Base-by-base conservation (phyloP, 2,329 filamentous ascomycete genomes). In the Phyllosticta citrichinensis region DNA sequence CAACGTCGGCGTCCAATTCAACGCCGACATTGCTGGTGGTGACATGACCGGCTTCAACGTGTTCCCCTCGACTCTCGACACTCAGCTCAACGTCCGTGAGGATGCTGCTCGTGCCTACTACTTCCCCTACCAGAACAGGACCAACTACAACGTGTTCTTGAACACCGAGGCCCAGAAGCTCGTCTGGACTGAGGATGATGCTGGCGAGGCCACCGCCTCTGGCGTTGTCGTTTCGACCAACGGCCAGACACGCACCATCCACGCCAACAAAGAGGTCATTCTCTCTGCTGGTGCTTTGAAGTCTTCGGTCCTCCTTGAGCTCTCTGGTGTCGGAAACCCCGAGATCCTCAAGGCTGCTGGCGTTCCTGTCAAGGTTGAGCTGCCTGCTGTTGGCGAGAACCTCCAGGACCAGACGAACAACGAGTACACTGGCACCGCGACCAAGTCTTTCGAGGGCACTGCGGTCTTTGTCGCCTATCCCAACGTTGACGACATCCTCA, bases 81-180 rank as follows among this genome's bases (percentile, higher is more conserved):
- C 67, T 1, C 66, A 68, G 1, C 67, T 68, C 17, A 69, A 74
- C 63, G 68, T 76, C 11, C 73, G 78, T 11, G 73, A 76, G 61
- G 78, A 81, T 67, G 76, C 79, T 40, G 78, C 76, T 3, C 69
- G 77, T 17, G 76, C 77, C 4, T 81, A 78, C 64, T 80, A 79
- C 64, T 78, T 71, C 58, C 77, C 78, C 1, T 68, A 66, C 56
- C 62, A 69, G 19, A 57, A 64, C 52, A 68, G 78, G 53, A 55
- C 67, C 2, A 81, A 81, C 63, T 67, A 80, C 1, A 65, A 76
- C 2, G 66, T 80, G 1, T 72, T 79, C 30, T 64, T 75, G 19
- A 76, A 78, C 62, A 76, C 77, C 0, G 69, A 69, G 1, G 78
- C 73, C 0, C 74, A 74, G 52, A 69, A 69, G 27, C 69, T 80